phyloP scores from a whole-genome alignment of 1,284 basidiomycete species.

The Trametes sp. region DNA sequence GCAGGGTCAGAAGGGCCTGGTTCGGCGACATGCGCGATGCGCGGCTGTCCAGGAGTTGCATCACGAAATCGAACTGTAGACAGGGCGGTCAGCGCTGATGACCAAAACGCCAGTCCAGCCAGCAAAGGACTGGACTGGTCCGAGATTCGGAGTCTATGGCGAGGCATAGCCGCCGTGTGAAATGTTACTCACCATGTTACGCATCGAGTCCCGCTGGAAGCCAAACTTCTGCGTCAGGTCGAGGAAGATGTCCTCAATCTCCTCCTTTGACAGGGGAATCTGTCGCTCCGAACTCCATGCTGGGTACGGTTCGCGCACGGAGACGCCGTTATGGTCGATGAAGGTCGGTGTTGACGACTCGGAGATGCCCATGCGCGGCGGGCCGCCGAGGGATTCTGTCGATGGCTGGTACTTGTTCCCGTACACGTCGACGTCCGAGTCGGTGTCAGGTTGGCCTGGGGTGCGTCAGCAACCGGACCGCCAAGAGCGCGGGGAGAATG shows the following conservation, averaged over 20 bases:
- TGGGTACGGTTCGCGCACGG: slow-evolving; percentile 83
- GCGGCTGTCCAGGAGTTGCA: slow-evolving; percentile 97
- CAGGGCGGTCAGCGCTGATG: slow-evolving; percentile 19
- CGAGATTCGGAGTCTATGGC: slow-evolving; percentile 4
- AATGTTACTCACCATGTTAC: slow-evolving; percentile 79
- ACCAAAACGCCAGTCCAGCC: too few species aligned
- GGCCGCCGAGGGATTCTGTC: slow-evolving; percentile 72
- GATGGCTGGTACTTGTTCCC: slow-evolving; percentile 73
- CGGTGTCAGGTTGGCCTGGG: slow-evolving; percentile 70
- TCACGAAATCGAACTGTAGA: slow-evolving; percentile 91
- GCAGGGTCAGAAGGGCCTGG: slow-evolving; percentile 93
- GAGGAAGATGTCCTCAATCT: slow-evolving; percentile 98
- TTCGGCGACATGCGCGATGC: slow-evolving; percentile 98
- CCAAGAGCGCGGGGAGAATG: slow-evolving; percentile 23
- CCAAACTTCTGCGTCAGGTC: slow-evolving; percentile 99
- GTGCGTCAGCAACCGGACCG: slow-evolving; percentile 33
- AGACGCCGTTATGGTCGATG: slow-evolving; percentile 58
- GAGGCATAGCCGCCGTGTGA: slow-evolving; percentile 15
- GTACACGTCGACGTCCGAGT: slow-evolving; percentile 80
- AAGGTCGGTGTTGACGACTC: slow-evolving; percentile 72
- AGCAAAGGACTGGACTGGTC: background rate
- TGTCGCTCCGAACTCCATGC: slow-evolving; percentile 93
- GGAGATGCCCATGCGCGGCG: slow-evolving; percentile 62
- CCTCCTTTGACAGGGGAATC: slow-evolving; percentile 97
- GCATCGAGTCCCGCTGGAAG: slow-evolving; percentile 93